phyloP scores from a whole-genome alignment of 805 yeast genomes.

The Lipomyces yamadae region DNA sequence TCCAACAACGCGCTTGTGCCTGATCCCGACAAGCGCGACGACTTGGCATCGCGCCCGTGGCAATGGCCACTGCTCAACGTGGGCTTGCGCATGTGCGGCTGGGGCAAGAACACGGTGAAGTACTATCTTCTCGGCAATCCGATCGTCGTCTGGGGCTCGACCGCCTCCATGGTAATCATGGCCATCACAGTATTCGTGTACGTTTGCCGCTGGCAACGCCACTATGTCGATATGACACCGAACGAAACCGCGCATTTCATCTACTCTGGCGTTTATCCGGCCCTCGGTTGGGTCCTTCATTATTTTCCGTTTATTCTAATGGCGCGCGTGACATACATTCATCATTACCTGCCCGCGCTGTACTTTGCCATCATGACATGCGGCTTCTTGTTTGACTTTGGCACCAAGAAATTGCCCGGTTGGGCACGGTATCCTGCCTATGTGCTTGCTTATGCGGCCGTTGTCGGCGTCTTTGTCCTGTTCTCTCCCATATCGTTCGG shows the following conservation, averaged over 20 bases:
- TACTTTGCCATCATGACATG: constrained; percentile 87
- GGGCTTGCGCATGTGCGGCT: constrained; percentile 78
- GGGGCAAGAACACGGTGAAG: constrained; percentile 61
- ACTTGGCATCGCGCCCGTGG: constrained; percentile 77
- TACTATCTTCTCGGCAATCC: constrained; percentile 75
- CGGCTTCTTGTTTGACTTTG: constrained; percentile 63
- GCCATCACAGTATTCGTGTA: constrained; percentile 48
- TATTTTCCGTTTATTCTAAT: constrained; percentile 85
- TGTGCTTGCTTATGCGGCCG: constrained; percentile 52
- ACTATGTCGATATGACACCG: constrained; percentile 54
- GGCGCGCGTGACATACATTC: constrained; percentile 97
- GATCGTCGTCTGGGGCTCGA: constrained; percentile 63
- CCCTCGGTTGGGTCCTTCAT: constrained; percentile 89
- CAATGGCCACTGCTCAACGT: constrained; percentile 75
- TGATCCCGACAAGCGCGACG: constrained; percentile 71
- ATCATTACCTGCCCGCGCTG: constrained; percentile 93
- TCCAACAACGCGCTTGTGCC: constrained; percentile 82
- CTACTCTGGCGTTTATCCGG: constrained; percentile 79
- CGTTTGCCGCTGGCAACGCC: constrained; percentile 72
- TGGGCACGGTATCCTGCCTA: constrained; percentile 47
- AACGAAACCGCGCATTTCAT: constrained; percentile 51
- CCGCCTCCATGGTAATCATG: constrained; percentile 55
- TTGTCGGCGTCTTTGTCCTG: constrained; percentile 62
- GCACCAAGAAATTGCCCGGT: constrained; percentile 40
- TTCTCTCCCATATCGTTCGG: constrained; percentile 79